Evolutionary conservation across 192 early-diverging fungal species (phyloP).

Genomic region (Pilaira anomala): DNA sequence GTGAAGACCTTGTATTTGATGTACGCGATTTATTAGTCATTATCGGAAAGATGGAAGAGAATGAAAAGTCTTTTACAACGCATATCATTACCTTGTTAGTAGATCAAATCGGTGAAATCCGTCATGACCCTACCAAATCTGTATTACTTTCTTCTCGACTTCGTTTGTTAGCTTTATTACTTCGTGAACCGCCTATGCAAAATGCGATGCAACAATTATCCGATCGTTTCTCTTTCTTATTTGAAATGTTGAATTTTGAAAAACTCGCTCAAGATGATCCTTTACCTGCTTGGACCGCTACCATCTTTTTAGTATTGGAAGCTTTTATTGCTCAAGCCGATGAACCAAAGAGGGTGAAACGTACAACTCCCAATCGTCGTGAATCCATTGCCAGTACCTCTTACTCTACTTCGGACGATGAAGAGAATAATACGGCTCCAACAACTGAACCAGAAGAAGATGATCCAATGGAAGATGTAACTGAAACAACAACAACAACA

Average conservation of each 20-base stretch:
- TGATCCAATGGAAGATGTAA: constrained; percentile 21
- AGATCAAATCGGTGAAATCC: background rate
- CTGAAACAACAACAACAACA: constrained; percentile 25
- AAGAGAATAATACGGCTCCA: background rate
- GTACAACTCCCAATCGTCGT: background rate
- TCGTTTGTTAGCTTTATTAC: constrained; percentile 59
- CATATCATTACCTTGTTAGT: background rate
- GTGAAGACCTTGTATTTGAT: constrained; percentile 63
- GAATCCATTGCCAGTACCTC: background rate
- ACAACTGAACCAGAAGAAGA: constrained; percentile 9
- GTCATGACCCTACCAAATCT: background rate
- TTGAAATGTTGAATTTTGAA: constrained; percentile 19
- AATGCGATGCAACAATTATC: constrained; percentile 34
- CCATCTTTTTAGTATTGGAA: constrained; percentile 64
- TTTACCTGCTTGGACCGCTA: constrained; percentile 51
- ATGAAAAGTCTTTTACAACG: constrained; percentile 23
- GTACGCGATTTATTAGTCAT: constrained; percentile 63
- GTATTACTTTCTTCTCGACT: constrained; percentile 22
- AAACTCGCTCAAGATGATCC: constrained; percentile 20
- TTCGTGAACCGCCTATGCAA: constrained; percentile 56
- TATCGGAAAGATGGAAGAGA: constrained; percentile 45
- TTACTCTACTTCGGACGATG: constrained; percentile 5
- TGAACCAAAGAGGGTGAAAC: constrained; percentile 43
- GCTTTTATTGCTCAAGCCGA: constrained; percentile 58
- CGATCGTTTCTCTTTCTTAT: constrained; percentile 20